phyloP scores from a whole-genome alignment of 2,329 filamentous ascomycete genomes.

The Botrytis hyacinthi region DNA sequence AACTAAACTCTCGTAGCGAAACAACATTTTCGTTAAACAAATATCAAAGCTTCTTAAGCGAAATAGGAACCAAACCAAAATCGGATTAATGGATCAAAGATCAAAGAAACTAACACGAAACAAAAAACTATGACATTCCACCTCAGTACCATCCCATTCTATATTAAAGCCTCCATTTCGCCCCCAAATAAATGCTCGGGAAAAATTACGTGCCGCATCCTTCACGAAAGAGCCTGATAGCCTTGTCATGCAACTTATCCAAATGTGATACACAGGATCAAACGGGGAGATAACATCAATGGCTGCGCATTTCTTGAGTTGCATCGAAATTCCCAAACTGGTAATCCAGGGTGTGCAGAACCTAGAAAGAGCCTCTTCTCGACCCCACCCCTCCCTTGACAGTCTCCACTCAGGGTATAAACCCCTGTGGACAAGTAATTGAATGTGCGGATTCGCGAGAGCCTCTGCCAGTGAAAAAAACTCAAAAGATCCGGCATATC shows the following conservation, averaged over 20 bases:
- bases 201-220: neutral
- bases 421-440: neutral
- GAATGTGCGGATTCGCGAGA: neutral
- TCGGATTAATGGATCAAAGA: no score
- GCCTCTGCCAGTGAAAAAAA: neutral
- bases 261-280: neutral
- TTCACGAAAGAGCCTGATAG: neutral
- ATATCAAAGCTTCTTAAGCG: neutral
- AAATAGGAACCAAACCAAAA: neutral
- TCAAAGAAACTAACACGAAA: neutral
- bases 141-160: neutral
- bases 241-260: neutral
- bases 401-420: neutral
- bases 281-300: neutral
- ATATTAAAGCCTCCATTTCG: neutral
- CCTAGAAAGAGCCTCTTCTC: neutral
- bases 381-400: neutral
- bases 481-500: neutral
- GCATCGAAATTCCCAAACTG: neutral
- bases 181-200: neutral
- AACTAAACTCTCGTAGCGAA: neutral
- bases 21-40: neutral
- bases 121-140: neutral
- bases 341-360: neutral
- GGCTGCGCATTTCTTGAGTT: neutral